A percentile compares a stretch with the other conserved stretches of the same genome.
These are phyloP conservation scores for Thalassiosira exigua DNA, from an alignment of 352 stramenopile species.

Conservation along the genomic window DNA sequence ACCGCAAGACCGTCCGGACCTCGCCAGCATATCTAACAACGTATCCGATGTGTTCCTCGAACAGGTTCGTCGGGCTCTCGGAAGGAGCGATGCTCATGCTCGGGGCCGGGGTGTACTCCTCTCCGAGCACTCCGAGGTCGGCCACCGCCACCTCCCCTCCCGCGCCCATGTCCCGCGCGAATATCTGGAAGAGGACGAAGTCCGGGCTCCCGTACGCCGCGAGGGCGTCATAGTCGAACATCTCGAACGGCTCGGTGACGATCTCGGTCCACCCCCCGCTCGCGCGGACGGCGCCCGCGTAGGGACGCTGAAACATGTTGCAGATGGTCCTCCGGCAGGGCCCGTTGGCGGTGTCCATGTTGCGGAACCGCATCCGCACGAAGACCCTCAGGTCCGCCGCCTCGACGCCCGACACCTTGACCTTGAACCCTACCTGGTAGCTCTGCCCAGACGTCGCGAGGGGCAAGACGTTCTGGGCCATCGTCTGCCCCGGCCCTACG, in stretches of 20 bases:
- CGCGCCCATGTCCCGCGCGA: constrained; percentile 10
- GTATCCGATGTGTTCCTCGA: constrained; percentile 18
- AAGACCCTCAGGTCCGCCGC: constrained; percentile 5
- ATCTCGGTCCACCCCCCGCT: constrained; percentile 20
- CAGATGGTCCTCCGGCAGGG: constrained; percentile 3
- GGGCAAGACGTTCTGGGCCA: constrained; percentile 18
- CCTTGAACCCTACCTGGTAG: constrained; percentile 13
- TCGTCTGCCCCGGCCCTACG: background rate
- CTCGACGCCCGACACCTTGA: constrained; percentile 19
- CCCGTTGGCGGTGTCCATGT: constrained; percentile 31
- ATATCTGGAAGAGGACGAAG: constrained; percentile 38
- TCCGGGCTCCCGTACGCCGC: constrained; percentile 7
- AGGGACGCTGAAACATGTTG: constrained; percentile 7
- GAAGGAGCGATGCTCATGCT: background rate
- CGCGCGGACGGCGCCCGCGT: background rate
- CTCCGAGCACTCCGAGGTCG: constrained; percentile 11
- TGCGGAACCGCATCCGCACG: constrained; percentile 22
- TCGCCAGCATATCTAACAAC: constrained; percentile 21
- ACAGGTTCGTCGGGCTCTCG: constrained; percentile 1
- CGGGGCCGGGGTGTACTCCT: constrained; percentile 5
- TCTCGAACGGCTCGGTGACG: constrained; percentile 29
- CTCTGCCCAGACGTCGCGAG: constrained; percentile 7
- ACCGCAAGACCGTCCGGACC: constrained; percentile 17
- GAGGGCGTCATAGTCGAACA: constrained; percentile 44
- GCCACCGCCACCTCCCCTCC: constrained; percentile 15